Evolutionary conservation across 2,329 filamentous ascomycete species (phyloP), one percentile per base, ranked within the genome.

Genomic region (Colletotrichum trifolii): DNA sequence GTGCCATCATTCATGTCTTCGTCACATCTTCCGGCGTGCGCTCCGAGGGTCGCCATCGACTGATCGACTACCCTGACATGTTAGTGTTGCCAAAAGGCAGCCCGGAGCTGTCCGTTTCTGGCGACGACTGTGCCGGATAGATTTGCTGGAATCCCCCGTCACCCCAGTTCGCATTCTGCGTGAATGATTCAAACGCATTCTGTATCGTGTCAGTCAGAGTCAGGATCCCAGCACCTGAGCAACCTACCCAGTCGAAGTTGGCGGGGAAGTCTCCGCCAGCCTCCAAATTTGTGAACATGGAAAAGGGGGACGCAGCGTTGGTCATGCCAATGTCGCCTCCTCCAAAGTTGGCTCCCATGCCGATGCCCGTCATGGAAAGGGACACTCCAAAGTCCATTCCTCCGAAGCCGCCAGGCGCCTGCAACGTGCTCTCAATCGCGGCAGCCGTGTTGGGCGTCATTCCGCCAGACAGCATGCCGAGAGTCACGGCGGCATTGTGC

Each of bases 161-260:
- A 3, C 80, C 83, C 79, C 84, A 87, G 46, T 80, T 82, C 12
- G 83, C 80, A n/a, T 74, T 81, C 56, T 88, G 86, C 0, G 85
- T 81, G 66, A 84, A 88, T 55, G 81, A 87, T 65, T 88, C 85
- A 52, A 88, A 83, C 11, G 83, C 82, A 47, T 82, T 82, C 86
- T 88, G 56, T 40, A 52, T 6, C n/a, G 13, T 15, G 13, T 46
- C 43, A 46, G 13, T 17, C 25, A 43, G 42, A 13, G 15, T 46
- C 10, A 36, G 17, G 10, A 49, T 13, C 47, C 9, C 25, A 25
- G 25, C 25, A 25, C 25, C 25, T 25, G 4, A 25, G 25, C 25
- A 50, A 71, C 84, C 74, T 79, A 87, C 86, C 86, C 86, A 88
- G 74, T 88, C 85, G 71, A 88, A 85, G 53, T 83, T 86, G 47